phyloP scores from a whole-genome alignment of 2,329 filamentous ascomycete species.

The Alternaria atra region DNA sequence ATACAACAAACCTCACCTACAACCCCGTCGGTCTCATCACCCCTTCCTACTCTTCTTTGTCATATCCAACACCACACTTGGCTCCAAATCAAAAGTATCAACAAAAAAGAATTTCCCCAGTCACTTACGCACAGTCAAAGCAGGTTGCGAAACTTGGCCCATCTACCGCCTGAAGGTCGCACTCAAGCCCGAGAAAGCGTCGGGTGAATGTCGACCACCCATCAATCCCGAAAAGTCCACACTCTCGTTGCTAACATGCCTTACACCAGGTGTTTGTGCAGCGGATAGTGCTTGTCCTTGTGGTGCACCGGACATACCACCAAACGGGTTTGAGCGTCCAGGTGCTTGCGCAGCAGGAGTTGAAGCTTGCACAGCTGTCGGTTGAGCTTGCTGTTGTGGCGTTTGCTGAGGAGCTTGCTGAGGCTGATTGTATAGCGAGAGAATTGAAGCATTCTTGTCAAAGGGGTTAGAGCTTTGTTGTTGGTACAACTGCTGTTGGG shows the following conservation, averaged over 20 bases:
- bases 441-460: conserved; percentile 74
- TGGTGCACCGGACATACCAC: conserved; percentile 24
- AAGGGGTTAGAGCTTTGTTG: conserved; percentile 53
- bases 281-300: conserved; percentile 34
- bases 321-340: conserved; percentile 68
- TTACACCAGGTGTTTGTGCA: conserved; percentile 30
- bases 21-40: background rate
- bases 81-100: background rate
- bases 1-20: conserved; percentile 12
- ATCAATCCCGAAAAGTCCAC: conserved; percentile 69
- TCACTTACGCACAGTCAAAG: background rate
- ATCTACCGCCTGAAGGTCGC: conserved; percentile 56
- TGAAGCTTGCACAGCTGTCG: conserved; percentile 37
- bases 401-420: conserved; percentile 59
- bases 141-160: background rate
- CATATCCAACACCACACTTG: conserved; percentile 4
- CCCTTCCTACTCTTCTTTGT: background rate
- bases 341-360: conserved; percentile 33
- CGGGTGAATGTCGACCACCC: conserved; percentile 76
- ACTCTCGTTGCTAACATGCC: conserved; percentile 74
- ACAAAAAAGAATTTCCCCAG: background rate
- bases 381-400: conserved; percentile 44
- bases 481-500: conserved; percentile 36
- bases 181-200: conserved; percentile 80
- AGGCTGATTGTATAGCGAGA: conserved; percentile 76